phyloP scores from a whole-genome alignment of 1,284 basidiomycete genomes.

The Marasmius tenuissimus region DNA sequence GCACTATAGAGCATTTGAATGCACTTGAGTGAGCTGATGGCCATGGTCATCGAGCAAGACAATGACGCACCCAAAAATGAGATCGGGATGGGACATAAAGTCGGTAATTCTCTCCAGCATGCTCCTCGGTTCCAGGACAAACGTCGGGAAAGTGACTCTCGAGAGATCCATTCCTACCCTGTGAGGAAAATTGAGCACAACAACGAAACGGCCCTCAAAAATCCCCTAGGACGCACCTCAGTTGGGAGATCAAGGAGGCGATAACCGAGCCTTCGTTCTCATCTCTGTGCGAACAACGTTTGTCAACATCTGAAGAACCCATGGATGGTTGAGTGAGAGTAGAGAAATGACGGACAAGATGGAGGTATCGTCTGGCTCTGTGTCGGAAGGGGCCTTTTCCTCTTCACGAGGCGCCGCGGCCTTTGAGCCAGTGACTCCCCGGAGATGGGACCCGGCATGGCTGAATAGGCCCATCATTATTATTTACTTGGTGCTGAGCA shows the following conservation, averaged over 20 bases:
- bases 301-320: conserved; percentile 22
- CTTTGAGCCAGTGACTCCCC: conserved; percentile 28
- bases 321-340: conserved; percentile 8
- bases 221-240: conserved; percentile 56
- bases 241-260: conserved; percentile 79
- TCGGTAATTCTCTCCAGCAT: conserved; percentile 97
- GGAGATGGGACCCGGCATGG: conserved; percentile 63
- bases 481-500: not conserved
- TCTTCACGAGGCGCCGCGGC: conserved; percentile 44
- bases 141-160: conserved; percentile 92
- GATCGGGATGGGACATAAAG: conserved; percentile 98
- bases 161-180: conserved; percentile 95
- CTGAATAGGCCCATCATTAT: conserved; percentile 79
- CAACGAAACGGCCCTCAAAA: conserved; percentile 4
- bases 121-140: conserved; percentile 91
- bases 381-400: conserved; percentile 73
- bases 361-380: conserved; percentile 81
- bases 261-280: conserved; percentile 84
- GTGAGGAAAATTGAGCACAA: conserved; percentile 8
- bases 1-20: conserved; percentile 47
- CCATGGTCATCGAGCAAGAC: conserved; percentile 12
- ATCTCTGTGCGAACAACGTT: conserved; percentile 43
- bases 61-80: conserved; percentile 85
- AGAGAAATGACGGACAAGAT: conserved; percentile 61
- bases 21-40: conserved; percentile 7